Percentiles rank a stretch among this genome's conserved stretches.
These are phyloP conservation scores for Fusarium lateritium DNA, from an alignment of 2,329 filamentous ascomycete genomes.

Conservation along the genomic window DNA sequence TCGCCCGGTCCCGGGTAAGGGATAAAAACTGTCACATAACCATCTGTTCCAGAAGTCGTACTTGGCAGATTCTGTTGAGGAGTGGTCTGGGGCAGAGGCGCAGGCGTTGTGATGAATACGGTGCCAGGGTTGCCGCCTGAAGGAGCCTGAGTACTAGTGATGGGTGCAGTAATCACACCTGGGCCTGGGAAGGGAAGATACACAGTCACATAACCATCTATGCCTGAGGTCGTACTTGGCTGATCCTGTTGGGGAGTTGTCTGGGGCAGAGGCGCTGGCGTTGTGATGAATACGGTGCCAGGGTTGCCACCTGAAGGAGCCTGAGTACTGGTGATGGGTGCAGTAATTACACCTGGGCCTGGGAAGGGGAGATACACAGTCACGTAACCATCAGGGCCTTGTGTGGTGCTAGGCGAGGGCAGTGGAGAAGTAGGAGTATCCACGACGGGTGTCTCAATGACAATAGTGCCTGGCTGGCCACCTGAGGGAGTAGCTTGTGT, in stretches of 20 bases:
- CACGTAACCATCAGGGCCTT: slow-evolving; percentile 14
- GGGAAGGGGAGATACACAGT: slow-evolving; percentile 22
- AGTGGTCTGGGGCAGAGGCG: slow-evolving; percentile 15
- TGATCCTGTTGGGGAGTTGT: slow-evolving; percentile 8
- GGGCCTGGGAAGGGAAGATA: slow-evolving; percentile 32
- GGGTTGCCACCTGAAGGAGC: slow-evolving; percentile 28
- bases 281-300: slow-evolving; percentile 25
- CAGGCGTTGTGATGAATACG: slow-evolving; percentile 33
- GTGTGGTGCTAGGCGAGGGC: slow-evolving; percentile 12
- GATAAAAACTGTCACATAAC: slow-evolving; percentile 31
- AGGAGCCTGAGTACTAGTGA: slow-evolving; percentile 31
- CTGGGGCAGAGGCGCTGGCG: slow-evolving; percentile 11
- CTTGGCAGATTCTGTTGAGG: slow-evolving; percentile 19
- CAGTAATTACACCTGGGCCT: slow-evolving; percentile 20
- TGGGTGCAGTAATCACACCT: slow-evolving; percentile 22
- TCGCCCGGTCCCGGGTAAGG: slow-evolving; percentile 28
- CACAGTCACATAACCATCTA: slow-evolving; percentile 26
- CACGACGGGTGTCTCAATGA: slow-evolving; percentile 27
- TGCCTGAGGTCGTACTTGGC: slow-evolving; percentile 17
- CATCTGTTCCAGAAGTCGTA: slow-evolving; percentile 26
- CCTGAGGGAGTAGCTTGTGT: slow-evolving; percentile 21
- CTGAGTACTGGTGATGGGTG: slow-evolving; percentile 18
- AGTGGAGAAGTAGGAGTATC: not conserved
- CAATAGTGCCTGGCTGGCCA: slow-evolving; percentile 28
- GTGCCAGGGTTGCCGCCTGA: slow-evolving; percentile 31